A percentile compares a stretch with the other conserved stretches of the same genome.
Evolutionary conservation across 352 stramenopile genomes (phyloP).

Genomic region (Pythium aristosporum): DNA sequence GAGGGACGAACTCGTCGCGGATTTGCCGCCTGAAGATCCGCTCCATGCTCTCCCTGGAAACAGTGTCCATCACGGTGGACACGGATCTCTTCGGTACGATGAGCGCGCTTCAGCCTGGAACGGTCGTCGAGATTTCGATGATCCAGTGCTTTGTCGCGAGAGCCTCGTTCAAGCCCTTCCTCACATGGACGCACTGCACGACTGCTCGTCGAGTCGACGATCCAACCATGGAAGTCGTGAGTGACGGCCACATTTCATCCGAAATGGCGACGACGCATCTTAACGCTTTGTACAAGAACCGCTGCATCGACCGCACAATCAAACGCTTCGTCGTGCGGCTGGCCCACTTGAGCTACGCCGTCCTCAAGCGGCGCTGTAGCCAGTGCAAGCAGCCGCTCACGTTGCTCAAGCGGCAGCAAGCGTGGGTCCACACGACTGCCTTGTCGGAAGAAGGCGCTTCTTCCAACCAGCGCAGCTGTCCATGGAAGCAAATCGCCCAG

Average conservation of each 20-base stretch:
- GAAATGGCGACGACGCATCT: slow-evolving; percentile 43
- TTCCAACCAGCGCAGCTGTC: slow-evolving; percentile 2
- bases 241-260: slow-evolving; percentile 38
- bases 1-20: background rate
- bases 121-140: slow-evolving; percentile 51
- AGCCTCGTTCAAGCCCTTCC: slow-evolving; percentile 57
- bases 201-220: background rate
- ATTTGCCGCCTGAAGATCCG: slow-evolving; percentile 37
- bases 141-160: slow-evolving; percentile 58
- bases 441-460: background rate
- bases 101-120: slow-evolving; percentile 28
- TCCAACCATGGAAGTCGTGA: background rate
- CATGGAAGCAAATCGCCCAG: slow-evolving; percentile 37
- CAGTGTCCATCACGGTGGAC: slow-evolving; percentile 50
- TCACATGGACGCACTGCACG: slow-evolving; percentile 48
- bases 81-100: slow-evolving; percentile 39
- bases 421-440: slow-evolving; percentile 38
- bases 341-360: slow-evolving; percentile 73
- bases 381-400: slow-evolving; percentile 50
- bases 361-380: slow-evolving; percentile 68
- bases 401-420: slow-evolving; percentile 39
- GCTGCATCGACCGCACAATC: slow-evolving; percentile 43
- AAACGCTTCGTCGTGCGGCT: slow-evolving; percentile 62
- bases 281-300: slow-evolving; percentile 43
- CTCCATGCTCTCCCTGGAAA: slow-evolving; percentile 42